phyloP scores from a whole-genome alignment of 495 filamentous ascomycete species.

The Neurospora sp. region DNA sequence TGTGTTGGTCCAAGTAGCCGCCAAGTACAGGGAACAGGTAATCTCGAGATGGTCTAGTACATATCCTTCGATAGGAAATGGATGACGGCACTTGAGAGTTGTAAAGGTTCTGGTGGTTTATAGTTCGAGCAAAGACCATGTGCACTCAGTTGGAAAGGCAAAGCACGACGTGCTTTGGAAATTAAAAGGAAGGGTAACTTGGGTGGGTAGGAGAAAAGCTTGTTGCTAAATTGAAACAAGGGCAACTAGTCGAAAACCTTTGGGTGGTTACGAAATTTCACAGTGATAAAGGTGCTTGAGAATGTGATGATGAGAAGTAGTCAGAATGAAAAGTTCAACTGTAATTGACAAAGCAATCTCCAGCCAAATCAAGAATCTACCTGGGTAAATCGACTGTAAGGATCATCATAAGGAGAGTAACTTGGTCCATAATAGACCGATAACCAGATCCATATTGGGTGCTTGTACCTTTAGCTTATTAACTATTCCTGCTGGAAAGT shows the following conservation, averaged over 20 bases:
- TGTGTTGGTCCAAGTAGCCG: not conserved
- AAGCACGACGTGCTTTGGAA: not conserved
- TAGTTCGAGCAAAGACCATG: not conserved
- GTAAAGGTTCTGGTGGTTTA: not conserved
- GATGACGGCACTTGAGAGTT: not conserved
- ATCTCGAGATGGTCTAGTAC: not conserved
- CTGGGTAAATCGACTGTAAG: not conserved
- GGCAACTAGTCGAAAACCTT: no score
- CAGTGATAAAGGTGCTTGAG: not conserved
- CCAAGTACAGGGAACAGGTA: not conserved
- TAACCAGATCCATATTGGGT: not conserved
- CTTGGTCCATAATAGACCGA: not conserved
- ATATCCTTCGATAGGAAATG: not conserved
- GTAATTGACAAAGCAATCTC: not conserved
- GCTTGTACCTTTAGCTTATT: not conserved
- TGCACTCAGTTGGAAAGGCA: not conserved
- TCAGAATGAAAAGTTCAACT: not conserved
- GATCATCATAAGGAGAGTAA: not conserved
- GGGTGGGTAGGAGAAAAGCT: not conserved
- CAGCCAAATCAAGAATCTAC: not conserved
- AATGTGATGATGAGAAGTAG: not conserved
- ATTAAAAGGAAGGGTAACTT: not conserved
- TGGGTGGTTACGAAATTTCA: not conserved
- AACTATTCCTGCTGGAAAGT: not conserved
- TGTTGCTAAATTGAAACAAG: not conserved